Conservation (phyloP, 208 protist species). For the Acanthamoeba quina region DNA sequence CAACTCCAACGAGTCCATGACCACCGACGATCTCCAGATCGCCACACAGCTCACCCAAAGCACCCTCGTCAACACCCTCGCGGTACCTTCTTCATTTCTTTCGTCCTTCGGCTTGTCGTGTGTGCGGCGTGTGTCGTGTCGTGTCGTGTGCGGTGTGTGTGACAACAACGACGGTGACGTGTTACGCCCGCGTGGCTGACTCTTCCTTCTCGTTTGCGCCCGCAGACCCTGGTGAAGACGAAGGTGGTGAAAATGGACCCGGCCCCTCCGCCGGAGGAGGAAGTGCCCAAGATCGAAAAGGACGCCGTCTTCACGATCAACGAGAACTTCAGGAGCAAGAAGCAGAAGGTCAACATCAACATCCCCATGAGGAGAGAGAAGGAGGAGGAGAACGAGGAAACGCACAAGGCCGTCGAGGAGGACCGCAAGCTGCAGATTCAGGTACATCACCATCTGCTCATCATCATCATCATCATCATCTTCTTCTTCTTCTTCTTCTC, state of each 20-base stretch:
- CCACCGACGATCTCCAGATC: slow-evolving; percentile 80
- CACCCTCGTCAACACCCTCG: slow-evolving; percentile 78
- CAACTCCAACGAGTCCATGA: slow-evolving; percentile 79
- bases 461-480: background rate
- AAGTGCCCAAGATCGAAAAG: slow-evolving; percentile 78
- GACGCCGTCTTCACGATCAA: slow-evolving; percentile 81
- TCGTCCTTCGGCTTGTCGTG: no score
- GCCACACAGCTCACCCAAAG: slow-evolving; percentile 83
- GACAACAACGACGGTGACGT: no score
- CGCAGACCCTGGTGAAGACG: slow-evolving; percentile 80
- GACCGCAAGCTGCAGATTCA: slow-evolving; percentile 85
- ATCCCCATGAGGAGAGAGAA: slow-evolving; percentile 79
- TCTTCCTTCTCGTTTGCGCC: no score
- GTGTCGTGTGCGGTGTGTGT: no score
- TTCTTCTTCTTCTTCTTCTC: background rate
- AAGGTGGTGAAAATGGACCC: slow-evolving; percentile 80
- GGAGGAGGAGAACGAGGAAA: slow-evolving; percentile 83
- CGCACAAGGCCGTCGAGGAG: slow-evolving; percentile 85
- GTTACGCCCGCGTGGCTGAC: no score
- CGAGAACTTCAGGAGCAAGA: slow-evolving; percentile 84
- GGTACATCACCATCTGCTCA: background rate
- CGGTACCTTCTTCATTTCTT: slow-evolving; percentile 71
- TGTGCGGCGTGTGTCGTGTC: background rate
- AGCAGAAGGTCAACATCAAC: slow-evolving; percentile 83
- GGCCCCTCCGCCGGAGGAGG: slow-evolving; percentile 29